Base-by-base conservation (phyloP, 768 basidiomycete genomes). In the Gloeopeniophorella convolvens region DNA sequence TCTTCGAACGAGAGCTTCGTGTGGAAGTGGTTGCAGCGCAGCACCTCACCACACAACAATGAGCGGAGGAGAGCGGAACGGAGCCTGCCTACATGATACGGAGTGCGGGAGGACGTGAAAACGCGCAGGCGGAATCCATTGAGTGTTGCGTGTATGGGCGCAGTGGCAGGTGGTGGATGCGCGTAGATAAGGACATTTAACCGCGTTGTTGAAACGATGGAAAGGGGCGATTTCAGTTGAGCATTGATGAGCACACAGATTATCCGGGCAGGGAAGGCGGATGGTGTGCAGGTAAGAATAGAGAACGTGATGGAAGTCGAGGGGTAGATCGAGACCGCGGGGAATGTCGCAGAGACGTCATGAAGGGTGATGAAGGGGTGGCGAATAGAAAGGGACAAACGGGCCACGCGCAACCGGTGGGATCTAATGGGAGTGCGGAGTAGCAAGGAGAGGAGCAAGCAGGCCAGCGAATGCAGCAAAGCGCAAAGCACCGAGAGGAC, bases 61-160 rank as follows among this genome's bases (percentile, higher is more conserved):
- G 72, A 69, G 16, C 63, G 58, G 16, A 73, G 58, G 30, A 75
- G 48, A 45, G 71, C 70, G 43, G 60, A 56, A 20, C 75, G 65
- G 10, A 74, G 58, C 5, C 35, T 43, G 47, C 65, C 58, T 6
- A 75, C 56, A 68, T 67, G 73, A 33, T 53, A 55, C 8, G 76
- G 75, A 6, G 67, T 70, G 36, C 51, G 48, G 28, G 63, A 53
- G 18, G 72, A 72, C 2, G 61, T 54, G 50, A 51, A 55, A 5
- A 75, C 62, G 15, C 61, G 65, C 23, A 71, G 59, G 15, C 65
- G 56, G 51, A 72, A 70, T 12, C 67, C 70, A 23, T 70, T 59
- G 16, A 78, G 50, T 11, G 61, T 59, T 20, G 64, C 62, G 28
- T 65, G 60, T 5, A 65, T 47, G 67, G 67, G 68, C 2, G 69